Conservation (phyloP, 2,329 filamentous ascomycete genomes). For the Sporothrix protearum region DNA sequence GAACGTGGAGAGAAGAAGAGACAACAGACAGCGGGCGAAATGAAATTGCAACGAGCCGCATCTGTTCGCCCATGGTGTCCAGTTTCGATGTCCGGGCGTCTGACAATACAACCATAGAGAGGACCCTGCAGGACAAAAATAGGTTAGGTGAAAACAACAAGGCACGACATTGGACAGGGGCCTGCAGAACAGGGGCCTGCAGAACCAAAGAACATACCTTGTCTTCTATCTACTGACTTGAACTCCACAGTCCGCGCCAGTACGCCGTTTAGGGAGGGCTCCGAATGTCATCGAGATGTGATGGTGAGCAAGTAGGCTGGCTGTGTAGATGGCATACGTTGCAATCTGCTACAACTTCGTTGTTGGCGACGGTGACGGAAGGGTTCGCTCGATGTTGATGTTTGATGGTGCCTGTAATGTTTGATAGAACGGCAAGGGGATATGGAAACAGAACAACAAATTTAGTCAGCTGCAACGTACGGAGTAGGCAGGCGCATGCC, state of each 20-base stretch:
- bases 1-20: background rate
- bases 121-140: conserved; percentile 17
- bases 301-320: background rate
- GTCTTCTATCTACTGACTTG: background rate
- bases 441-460: background rate
- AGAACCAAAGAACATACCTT: background rate
- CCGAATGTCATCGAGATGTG: background rate
- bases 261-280: background rate
- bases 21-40: background rate
- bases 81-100: background rate
- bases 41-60: background rate
- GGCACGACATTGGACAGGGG: background rate
- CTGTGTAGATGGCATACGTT: background rate
- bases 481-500: background rate
- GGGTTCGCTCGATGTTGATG: background rate
- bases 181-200: background rate
- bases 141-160: background rate
- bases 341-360: background rate
- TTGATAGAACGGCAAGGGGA: background rate
- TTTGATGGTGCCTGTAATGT: background rate
- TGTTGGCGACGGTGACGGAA: background rate
- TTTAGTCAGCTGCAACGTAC: background rate
- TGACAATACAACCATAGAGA: background rate
- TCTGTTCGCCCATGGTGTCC: background rate
- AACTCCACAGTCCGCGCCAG: background rate